phyloP scores from a whole-genome alignment of 2,329 filamentous ascomycete genomes.

The Fusarium sp. region DNA sequence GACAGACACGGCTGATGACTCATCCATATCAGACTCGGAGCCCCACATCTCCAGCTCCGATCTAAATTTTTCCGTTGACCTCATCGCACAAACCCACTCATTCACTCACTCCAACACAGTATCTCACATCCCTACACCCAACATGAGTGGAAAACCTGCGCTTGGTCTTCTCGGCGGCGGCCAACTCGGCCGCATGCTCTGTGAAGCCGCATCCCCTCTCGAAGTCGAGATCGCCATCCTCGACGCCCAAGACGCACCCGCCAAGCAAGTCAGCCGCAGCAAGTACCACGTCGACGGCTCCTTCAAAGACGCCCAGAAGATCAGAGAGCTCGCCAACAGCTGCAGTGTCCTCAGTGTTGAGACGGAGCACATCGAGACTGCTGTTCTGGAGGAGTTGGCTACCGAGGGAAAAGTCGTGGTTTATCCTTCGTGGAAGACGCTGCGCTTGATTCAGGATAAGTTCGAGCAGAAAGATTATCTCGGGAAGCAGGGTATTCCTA shows the following conservation, averaged over 20 bases:
- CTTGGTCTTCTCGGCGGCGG: constrained; percentile 68
- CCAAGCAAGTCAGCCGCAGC: constrained; percentile 85
- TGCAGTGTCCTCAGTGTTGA: constrained; percentile 91
- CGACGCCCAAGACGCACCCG: constrained; percentile 79
- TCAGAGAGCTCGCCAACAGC: constrained; percentile 77
- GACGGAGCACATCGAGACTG: constrained; percentile 94
- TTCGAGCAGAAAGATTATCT: constrained; percentile 88
- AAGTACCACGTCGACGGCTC: constrained; percentile 81
- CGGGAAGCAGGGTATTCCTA: constrained; percentile 71
- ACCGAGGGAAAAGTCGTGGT: constrained; percentile 66
- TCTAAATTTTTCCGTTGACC: constrained; percentile 20
- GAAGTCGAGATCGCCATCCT: constrained; percentile 83
- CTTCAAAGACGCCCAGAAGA: constrained; percentile 83
- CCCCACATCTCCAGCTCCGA: constrained; percentile 15
- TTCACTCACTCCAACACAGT: neutral
- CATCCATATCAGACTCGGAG: neutral
- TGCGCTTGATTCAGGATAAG: constrained; percentile 93
- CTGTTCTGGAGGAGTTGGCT: constrained; percentile 84
- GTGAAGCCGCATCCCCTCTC: constrained; percentile 79
- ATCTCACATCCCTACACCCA: neutral
- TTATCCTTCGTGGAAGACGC: constrained; percentile 85
- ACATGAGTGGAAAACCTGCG: constrained; percentile 11
- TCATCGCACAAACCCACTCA: constrained; percentile 18
- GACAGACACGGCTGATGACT: neutral
- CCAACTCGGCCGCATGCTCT: constrained; percentile 92